Evolutionary conservation across 306 rosid genomes (phyloP).

Genomic region (Nissolia schottii): DNA sequence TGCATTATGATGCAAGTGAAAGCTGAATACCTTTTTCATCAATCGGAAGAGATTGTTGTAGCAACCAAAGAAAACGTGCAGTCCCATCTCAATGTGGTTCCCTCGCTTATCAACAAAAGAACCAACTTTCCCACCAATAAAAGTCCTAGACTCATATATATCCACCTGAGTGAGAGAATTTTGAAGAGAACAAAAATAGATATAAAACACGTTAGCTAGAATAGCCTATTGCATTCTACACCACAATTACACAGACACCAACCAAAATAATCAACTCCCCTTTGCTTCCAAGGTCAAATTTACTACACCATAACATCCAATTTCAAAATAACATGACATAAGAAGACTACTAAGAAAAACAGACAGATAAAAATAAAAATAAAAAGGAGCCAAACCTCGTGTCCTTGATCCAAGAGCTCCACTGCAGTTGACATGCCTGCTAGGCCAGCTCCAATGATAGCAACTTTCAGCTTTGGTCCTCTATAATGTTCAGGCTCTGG

Average conservation of each 20-base stretch:
- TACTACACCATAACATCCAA: background rate
- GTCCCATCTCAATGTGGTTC: constrained; percentile 98
- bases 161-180: constrained; percentile 65
- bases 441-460: constrained; percentile 97
- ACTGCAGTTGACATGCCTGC: constrained; percentile 99
- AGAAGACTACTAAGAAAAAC: background rate
- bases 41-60: constrained; percentile 94
- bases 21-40: constrained; percentile 75
- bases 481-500: constrained; percentile 90
- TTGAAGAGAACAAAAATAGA: background rate
- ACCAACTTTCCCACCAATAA: constrained; percentile 97
- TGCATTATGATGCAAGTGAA: constrained; percentile 14
- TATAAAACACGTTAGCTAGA: constrained; percentile 6
- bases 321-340: background rate
- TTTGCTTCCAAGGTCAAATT: background rate
- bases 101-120: constrained; percentile 90
- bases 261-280: background rate
- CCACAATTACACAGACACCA: background rate
- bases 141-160: constrained; percentile 82
- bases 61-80: constrained; percentile 97
- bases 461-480: constrained; percentile 94
- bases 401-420: constrained; percentile 97
- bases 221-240: background rate
- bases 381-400: constrained; percentile 63
- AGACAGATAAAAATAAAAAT: no score